Percentiles rank a stretch among this genome's conserved stretches.
These are phyloP conservation scores for Solanum chilense DNA, from an alignment of 257 asterid genomes.

Conservation along the genomic window DNA sequence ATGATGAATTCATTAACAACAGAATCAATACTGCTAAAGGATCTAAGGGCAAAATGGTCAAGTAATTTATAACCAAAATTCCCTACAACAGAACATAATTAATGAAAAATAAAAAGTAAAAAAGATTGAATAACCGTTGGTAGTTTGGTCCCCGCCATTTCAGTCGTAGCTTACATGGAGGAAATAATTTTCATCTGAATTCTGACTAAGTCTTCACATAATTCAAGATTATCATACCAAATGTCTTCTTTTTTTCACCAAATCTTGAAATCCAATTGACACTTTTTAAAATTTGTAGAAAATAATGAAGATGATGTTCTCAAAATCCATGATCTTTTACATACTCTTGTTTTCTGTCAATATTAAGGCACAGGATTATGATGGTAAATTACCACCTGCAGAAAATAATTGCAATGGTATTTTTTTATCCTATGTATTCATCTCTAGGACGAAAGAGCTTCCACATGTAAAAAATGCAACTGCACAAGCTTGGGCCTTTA, in stretches of 20 bases:
- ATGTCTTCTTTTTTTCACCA: background rate
- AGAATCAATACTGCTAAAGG: background rate
- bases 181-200: constrained; percentile 12
- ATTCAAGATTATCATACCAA: background rate
- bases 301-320: constrained; percentile 7
- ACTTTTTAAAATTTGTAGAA: background rate
- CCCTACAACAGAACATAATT: background rate
- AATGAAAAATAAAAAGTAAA: background rate
- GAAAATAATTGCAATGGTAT: constrained; percentile 30
- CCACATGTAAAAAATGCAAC: constrained; percentile 27
- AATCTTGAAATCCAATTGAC: background rate
- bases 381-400: background rate
- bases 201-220: constrained; percentile 16
- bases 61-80: background rate
- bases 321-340: background rate
- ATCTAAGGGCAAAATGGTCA: background rate
- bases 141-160: constrained; percentile 16
- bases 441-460: constrained; percentile 18
- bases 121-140: background rate
- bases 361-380: constrained; percentile 13
- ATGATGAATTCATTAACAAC: background rate
- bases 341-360: background rate
- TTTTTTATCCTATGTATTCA: constrained; percentile 16
- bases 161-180: constrained; percentile 14
- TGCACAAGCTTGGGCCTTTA: constrained; percentile 46